A percentile compares a stretch with the other conserved stretches of the same genome.
Conservation (phyloP, 140 eudicot species). For the Oenanthe javanica region DNA sequence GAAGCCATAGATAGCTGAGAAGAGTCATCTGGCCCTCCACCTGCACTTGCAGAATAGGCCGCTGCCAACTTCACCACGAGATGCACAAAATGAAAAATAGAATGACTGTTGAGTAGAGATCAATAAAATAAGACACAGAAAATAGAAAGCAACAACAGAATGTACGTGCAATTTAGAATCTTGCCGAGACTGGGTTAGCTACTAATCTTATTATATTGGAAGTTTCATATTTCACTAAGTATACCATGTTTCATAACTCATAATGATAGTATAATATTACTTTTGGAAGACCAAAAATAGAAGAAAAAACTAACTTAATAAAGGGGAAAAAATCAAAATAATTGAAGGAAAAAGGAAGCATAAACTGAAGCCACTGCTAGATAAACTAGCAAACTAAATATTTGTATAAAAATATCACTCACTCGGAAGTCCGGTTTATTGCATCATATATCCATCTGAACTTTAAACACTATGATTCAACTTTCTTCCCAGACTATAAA, state of each 20-base stretch:
- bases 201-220: neutral
- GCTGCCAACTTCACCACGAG: slow-evolving; percentile 35
- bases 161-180: neutral
- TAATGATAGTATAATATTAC: neutral
- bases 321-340: neutral
- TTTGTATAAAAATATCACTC: neutral
- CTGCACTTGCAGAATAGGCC: slow-evolving; percentile 21
- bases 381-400: neutral
- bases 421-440: neutral
- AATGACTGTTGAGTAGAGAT: neutral
- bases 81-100: slow-evolving; percentile 8
- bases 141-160: neutral
- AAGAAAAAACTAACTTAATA: no score
- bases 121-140: neutral
- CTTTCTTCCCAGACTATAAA: neutral
- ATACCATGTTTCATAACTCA: neutral
- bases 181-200: neutral
- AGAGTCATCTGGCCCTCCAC: slow-evolving; percentile 32
- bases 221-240: neutral
- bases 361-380: neutral
- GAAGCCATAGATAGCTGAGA: slow-evolving; percentile 45
- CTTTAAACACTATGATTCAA: neutral
- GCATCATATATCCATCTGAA: neutral
- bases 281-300: neutral
- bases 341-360: neutral